These are phyloP conservation scores for Eimeria praecox DNA, from an alignment of 169 alveolate genomes.

Conservation along the genomic window DNA sequence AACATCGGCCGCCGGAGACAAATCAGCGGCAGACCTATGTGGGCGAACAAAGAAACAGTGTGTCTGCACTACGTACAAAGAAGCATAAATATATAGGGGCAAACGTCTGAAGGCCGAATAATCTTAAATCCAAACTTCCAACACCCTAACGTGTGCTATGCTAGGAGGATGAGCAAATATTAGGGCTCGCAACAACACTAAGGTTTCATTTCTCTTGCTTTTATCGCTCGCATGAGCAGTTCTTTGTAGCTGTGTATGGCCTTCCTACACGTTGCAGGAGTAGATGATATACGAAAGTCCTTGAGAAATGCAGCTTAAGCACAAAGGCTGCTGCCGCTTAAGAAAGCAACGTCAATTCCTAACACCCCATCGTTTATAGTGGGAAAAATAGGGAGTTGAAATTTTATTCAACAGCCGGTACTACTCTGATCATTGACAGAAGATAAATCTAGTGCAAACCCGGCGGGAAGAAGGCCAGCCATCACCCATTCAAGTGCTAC, in stretches of 20 bases:
- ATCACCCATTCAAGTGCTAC: background rate
- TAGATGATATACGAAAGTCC: background rate
- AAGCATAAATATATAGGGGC: background rate
- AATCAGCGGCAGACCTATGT: background rate
- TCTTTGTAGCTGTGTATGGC: background rate
- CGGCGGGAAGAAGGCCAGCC: background rate
- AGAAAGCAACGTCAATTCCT: too few relatives aligned
- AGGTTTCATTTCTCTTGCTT: too few relatives aligned
- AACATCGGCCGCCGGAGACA: too few relatives aligned
- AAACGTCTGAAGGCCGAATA: too few relatives aligned
- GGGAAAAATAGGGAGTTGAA: background rate
- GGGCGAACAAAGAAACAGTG: background rate
- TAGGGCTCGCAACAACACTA: background rate
- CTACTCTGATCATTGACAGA: background rate
- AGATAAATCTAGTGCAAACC: background rate
- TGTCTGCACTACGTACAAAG: background rate
- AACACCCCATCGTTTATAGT: background rate
- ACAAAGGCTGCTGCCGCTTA: background rate
- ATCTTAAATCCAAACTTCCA: background rate
- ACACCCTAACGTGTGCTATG: too few relatives aligned
- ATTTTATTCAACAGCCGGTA: background rate
- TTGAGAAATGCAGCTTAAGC: background rate
- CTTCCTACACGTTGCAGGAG: background rate
- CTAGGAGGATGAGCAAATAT: background rate
- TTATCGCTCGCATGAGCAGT: background rate